Evolutionary conservation across 495 filamentous ascomycete species (phyloP).

Genomic region (Apodospora peruviana): DNA sequence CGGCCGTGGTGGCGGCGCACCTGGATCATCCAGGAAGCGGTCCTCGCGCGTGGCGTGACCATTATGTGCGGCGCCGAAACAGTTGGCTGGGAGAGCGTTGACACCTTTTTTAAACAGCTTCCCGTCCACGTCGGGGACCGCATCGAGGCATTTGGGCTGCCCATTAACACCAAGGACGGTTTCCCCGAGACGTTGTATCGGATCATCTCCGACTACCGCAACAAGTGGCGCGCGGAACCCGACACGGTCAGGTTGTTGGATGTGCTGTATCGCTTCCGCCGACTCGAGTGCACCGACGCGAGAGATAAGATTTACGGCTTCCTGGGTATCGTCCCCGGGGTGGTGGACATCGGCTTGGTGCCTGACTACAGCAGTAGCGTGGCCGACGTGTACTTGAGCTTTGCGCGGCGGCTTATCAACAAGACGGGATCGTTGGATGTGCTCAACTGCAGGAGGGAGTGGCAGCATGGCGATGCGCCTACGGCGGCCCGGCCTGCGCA

Average conservation of each 20-base stretch:
- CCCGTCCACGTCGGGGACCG: not conserved
- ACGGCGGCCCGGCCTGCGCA: not conserved
- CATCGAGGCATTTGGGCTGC: not conserved
- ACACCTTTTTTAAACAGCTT: not conserved
- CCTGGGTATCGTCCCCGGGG: not conserved
- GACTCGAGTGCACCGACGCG: not conserved
- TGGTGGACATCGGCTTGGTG: not conserved
- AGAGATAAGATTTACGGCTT: not conserved
- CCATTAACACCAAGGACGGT: not conserved
- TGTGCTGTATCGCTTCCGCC: not conserved
- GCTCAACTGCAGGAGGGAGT: slow-evolving; percentile 1
- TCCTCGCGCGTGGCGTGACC: not conserved
- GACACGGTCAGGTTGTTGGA: not conserved
- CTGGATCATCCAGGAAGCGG: slow-evolving; percentile 10
- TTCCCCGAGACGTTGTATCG: not conserved
- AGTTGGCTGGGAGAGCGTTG: not conserved
- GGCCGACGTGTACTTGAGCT: not conserved
- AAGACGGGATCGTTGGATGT: not conserved
- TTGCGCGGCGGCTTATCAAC: not conserved
- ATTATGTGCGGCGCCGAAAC: not conserved
- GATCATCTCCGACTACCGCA: not conserved
- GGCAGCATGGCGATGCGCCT: not conserved
- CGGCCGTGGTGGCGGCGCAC: slow-evolving; percentile 11
- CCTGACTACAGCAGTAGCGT: slow-evolving; percentile 1
- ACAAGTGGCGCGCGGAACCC: not conserved